These are phyloP conservation scores for Ustanciosporium gigantosporum DNA, from an alignment of 1,284 basidiomycete species.

Conservation along the genomic window DNA sequence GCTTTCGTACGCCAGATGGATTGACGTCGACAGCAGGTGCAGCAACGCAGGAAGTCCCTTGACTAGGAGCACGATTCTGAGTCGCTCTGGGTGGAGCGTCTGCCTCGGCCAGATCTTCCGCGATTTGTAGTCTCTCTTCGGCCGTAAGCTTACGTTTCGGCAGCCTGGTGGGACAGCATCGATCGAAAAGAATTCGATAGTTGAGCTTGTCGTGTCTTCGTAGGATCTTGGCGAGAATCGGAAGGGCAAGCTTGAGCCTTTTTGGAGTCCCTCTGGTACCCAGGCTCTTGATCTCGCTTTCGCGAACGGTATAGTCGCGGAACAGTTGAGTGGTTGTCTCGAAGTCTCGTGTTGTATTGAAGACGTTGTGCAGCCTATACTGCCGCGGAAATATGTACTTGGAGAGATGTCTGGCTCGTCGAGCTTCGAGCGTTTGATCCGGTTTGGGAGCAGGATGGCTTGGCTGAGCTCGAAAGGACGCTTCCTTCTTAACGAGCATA, in stretches of 20 bases:
- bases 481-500: slow-evolving; percentile 6
- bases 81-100: slow-evolving; percentile 6
- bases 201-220: slow-evolving; percentile 73
- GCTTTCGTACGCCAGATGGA: slow-evolving; percentile 64
- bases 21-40: neutral
- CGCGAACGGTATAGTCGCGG: slow-evolving; percentile 70
- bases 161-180: slow-evolving; percentile 76
- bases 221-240: slow-evolving; percentile 69
- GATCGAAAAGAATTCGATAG: slow-evolving; percentile 71
- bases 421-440: slow-evolving; percentile 30
- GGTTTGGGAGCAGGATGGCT: slow-evolving; percentile 2
- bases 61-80: too few species aligned
- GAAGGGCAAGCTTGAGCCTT: slow-evolving; percentile 68
- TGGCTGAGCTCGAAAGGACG: slow-evolving; percentile 5
- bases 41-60: neutral
- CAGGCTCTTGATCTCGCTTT: slow-evolving; percentile 69
- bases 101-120: slow-evolving; percentile 65
- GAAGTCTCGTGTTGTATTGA: slow-evolving; percentile 54
- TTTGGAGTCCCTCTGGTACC: slow-evolving; percentile 70
- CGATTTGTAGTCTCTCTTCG: slow-evolving; percentile 70
- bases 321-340: slow-evolving; percentile 57
- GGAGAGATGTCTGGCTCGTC: slow-evolving; percentile 68
- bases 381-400: slow-evolving; percentile 84
- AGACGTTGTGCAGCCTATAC: slow-evolving; percentile 71
- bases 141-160: slow-evolving; percentile 25